A percentile compares a stretch with the other conserved stretches of the same genome.
Evolutionary conservation across 2,329 filamentous ascomycete species (phyloP).

Genomic region (Scedosporium minutisporum): DNA sequence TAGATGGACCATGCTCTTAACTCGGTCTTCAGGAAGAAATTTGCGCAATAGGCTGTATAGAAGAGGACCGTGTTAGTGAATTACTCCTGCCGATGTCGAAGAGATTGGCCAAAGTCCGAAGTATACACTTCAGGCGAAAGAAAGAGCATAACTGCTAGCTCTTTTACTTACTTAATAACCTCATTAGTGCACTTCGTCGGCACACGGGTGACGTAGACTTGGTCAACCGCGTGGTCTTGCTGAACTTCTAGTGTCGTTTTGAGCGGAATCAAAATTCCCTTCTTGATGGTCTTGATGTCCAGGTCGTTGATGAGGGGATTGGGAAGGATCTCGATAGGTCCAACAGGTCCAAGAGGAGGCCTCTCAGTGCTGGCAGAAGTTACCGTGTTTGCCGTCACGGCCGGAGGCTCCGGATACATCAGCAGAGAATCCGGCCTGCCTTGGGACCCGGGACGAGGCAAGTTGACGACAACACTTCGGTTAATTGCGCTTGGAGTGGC

Average conservation of each 20-base stretch:
- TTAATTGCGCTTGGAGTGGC: too few relatives aligned
- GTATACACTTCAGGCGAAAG: neutral
- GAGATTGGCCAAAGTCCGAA: neutral
- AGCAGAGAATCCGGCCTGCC: neutral
- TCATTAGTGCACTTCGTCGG: constrained; percentile 63
- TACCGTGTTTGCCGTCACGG: neutral
- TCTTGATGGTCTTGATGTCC: constrained; percentile 24
- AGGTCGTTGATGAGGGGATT: constrained; percentile 29
- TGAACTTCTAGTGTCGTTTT: constrained; percentile 56
- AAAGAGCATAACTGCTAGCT: neutral
- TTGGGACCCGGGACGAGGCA: neutral
- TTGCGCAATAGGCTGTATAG: constrained; percentile 9
- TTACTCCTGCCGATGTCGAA: neutral
- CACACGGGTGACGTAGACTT: constrained; percentile 62
- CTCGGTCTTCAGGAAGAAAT: constrained; percentile 36
- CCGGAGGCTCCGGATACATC: neutral
- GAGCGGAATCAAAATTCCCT: constrained; percentile 48
- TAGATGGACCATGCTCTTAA: constrained; percentile 60
- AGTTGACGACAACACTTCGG: neutral
- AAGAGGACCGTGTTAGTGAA: neutral
- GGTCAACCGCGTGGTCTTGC: constrained; percentile 47
- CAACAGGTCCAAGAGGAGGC: constrained; percentile 9
- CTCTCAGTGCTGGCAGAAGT: neutral
- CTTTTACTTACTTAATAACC: constrained; percentile 55
- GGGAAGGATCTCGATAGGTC: constrained; percentile 12